Evolutionary conservation across 208 protist genomes (phyloP).

Genomic region (Trypanosoma scelopori): DNA sequence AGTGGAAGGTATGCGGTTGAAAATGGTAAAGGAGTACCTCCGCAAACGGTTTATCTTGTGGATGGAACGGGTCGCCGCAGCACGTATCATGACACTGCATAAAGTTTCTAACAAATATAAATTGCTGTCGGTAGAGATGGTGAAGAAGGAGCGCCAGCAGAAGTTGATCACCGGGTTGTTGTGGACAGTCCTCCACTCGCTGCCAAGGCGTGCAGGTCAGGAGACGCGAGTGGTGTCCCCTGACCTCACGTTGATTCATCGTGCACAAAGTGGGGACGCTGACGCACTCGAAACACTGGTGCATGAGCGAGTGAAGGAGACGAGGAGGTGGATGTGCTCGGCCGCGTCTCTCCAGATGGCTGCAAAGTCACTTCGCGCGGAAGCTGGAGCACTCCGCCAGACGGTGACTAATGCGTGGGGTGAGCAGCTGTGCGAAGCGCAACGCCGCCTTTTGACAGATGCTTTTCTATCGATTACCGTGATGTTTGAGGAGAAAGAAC

Average conservation of each 20-base stretch:
- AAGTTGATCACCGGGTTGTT: constrained; percentile 12
- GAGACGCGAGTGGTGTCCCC: neutral
- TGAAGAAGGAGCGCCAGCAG: constrained; percentile 13
- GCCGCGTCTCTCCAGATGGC: constrained; percentile 34
- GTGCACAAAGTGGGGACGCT: constrained; percentile 18
- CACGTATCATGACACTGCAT: neutral
- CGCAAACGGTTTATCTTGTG: constrained; percentile 7
- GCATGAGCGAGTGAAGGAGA: constrained; percentile 17
- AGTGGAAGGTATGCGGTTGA: neutral
- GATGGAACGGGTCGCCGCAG: neutral
- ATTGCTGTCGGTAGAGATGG: constrained; percentile 10
- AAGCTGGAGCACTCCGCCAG: constrained; percentile 51
- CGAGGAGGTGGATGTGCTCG: constrained; percentile 63
- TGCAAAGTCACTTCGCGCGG: constrained; percentile 49
- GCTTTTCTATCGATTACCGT: constrained; percentile 15
- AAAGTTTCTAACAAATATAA: constrained; percentile 1
- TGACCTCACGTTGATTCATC: constrained; percentile 6
- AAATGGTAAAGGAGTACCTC: constrained; percentile 1
- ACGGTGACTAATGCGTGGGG: constrained; percentile 68
- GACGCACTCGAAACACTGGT: constrained; percentile 33
- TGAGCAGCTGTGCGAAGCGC: constrained; percentile 80
- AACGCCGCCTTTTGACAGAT: constrained; percentile 23
- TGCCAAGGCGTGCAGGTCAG: neutral
- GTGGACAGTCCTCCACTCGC: neutral
- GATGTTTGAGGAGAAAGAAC: constrained; percentile 23